phyloP scores from a whole-genome alignment of 2,329 filamentous ascomycete genomes.

The Zymoseptoria tritici region DNA sequence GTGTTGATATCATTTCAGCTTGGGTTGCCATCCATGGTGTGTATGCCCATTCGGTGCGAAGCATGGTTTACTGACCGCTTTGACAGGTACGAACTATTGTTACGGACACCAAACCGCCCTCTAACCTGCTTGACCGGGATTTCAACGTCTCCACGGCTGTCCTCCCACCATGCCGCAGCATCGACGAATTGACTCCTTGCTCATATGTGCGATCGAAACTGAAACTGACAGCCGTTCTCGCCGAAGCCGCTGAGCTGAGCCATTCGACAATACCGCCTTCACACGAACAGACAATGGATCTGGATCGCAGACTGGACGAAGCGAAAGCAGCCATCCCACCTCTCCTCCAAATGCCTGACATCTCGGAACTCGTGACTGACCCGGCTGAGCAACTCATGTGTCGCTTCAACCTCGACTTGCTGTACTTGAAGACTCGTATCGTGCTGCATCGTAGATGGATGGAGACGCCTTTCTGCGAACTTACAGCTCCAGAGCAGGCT shows the following conservation, averaged over 20 bases:
- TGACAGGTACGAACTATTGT: slow-evolving; percentile 25
- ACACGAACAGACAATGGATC: slow-evolving; percentile 32
- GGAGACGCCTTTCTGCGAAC: slow-evolving; percentile 24
- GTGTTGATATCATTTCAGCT: slow-evolving; percentile 42
- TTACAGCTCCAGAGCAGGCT: slow-evolving; percentile 28
- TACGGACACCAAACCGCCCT: slow-evolving; percentile 38
- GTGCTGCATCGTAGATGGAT: slow-evolving; percentile 51
- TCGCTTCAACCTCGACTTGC: slow-evolving; percentile 45
- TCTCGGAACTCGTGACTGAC: slow-evolving; percentile 41
- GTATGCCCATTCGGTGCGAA: slow-evolving; percentile 2
- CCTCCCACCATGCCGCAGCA: slow-evolving; percentile 31
- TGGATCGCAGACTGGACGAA: slow-evolving; percentile 32
- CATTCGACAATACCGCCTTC: slow-evolving; percentile 31
- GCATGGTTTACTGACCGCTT: slow-evolving; percentile 1
- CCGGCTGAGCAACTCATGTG: slow-evolving; percentile 45
- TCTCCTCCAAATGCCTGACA: slow-evolving; percentile 31
- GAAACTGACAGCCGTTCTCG: slow-evolving; percentile 30
- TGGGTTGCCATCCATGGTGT: slow-evolving; percentile 44
- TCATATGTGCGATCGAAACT: slow-evolving; percentile 33
- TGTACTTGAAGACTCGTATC: slow-evolving; percentile 46
- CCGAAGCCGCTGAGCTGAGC: slow-evolving; percentile 33
- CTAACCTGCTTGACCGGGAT: slow-evolving; percentile 40
- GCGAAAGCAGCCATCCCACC: slow-evolving; percentile 30
- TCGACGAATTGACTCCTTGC: slow-evolving; percentile 28
- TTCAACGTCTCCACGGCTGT: slow-evolving; percentile 30